These are phyloP conservation scores for Mortierella polycephala DNA, from an alignment of 371 early-diverging fungal species.

Conservation along the genomic window DNA sequence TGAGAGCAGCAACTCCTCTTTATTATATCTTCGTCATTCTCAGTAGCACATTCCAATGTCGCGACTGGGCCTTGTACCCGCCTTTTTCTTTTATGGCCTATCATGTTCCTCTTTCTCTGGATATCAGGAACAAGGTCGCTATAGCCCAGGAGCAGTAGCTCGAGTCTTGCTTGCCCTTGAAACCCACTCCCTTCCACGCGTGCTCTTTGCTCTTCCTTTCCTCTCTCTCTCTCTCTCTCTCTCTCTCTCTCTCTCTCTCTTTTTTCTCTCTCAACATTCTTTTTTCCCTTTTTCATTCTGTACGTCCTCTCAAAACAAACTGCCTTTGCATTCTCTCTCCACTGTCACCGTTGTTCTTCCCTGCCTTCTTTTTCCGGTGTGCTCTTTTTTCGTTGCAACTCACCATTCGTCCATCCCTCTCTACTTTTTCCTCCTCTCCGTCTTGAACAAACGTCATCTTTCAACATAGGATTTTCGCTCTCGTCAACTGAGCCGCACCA, in stretches of 20 bases:
- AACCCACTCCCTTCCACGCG: slow-evolving; percentile 6
- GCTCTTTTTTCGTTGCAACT: slow-evolving; percentile 16
- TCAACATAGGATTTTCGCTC: slow-evolving; percentile 16
- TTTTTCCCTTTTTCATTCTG: no score
- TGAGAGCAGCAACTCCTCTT: slow-evolving; percentile 4
- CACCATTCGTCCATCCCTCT: slow-evolving; percentile 4
- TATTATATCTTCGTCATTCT: background rate
- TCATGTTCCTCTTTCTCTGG: background rate
- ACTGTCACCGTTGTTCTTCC: background rate
- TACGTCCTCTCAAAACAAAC: no score
- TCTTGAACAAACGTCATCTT: slow-evolving; percentile 10
- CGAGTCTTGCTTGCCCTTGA: background rate
- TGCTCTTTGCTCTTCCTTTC: slow-evolving; percentile 16
- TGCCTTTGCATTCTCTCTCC: background rate
- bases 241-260: slow-evolving; percentile 3
- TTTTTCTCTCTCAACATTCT: background rate
- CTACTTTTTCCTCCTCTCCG: slow-evolving; percentile 17
- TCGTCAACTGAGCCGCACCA: slow-evolving; percentile 1
- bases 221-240: slow-evolving; percentile 1
- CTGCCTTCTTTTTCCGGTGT: background rate
- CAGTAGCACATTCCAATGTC: background rate
- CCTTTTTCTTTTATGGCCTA: background rate
- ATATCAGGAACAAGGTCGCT: background rate
- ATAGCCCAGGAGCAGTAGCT: background rate
- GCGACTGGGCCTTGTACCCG: background rate